phyloP scores from a whole-genome alignment of 2,329 filamentous ascomycete genomes.

The Neonectria magnoliae region DNA sequence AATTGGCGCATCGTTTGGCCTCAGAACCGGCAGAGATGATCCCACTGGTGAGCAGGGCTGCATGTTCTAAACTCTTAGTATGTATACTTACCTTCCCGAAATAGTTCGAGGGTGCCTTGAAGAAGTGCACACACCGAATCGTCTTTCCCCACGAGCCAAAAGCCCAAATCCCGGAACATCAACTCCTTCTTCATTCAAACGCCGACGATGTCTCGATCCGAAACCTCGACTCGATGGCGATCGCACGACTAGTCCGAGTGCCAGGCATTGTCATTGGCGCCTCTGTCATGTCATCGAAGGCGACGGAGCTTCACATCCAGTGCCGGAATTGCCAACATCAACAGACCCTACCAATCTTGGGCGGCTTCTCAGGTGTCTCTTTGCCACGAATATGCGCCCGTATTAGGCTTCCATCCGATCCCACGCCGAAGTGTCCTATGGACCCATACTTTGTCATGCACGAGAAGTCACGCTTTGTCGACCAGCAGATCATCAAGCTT shows the following conservation, averaged over 20 bases:
- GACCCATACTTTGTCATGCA: constrained; percentile 97
- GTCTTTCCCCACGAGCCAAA: constrained; percentile 80
- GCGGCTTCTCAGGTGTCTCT: constrained; percentile 88
- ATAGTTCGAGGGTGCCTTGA: constrained; percentile 90
- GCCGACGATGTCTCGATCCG: constrained; percentile 93
- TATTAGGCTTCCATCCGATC: constrained; percentile 70
- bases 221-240: constrained; percentile 90
- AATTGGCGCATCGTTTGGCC: constrained; percentile 87
- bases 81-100: constrained; percentile 12
- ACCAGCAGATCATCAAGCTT: constrained; percentile 97
- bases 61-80: too few species aligned
- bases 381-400: constrained; percentile 83
- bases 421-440: constrained; percentile 80
- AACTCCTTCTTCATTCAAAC: constrained; percentile 92
- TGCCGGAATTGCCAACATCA: constrained; percentile 86
- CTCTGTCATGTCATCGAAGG: constrained; percentile 95
- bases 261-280: constrained; percentile 98
- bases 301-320: constrained; percentile 84
- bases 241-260: constrained; percentile 94
- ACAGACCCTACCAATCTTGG: constrained; percentile 76
- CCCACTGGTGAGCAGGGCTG: constrained; percentile 72
- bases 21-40: constrained; percentile 94
- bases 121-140: constrained; percentile 91
- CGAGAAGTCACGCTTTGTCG: constrained; percentile 93
- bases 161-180: constrained; percentile 84